Evolutionary conservation across 352 stramenopile genomes (phyloP), one percentile per base, ranked within the genome.

Genomic region (Pythium guiyangense): DNA sequence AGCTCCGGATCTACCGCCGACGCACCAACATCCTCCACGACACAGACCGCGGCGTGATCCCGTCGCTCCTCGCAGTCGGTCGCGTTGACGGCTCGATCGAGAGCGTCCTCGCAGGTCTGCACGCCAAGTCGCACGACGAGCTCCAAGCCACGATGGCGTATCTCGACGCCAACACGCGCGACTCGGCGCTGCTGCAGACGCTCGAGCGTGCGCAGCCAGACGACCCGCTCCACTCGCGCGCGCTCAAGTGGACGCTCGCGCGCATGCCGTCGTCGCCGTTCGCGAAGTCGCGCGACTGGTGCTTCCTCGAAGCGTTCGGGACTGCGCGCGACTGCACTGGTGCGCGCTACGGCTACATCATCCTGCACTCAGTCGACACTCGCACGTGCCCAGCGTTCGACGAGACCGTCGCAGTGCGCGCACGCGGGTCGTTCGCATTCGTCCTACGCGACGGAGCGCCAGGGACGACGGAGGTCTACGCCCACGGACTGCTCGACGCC

Each of bases 191-290:
- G 27, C 66, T 86, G 14, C 53, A 55, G 34, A 76, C 66, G 40
- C 49, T 86, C 47, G 73, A 86, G 46, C 39, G 66, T 4, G 71
- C 69, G 35, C 66, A 65, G 18, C 57, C 61, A 10, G 53, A 62
- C 2, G 64, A 83, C 18, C 76, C 71, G 20, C 70, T 84, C 44
- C 67, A 76, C 31, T 84, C 70, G 44, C 31, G 77, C 12, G 71
- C 69, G 10, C 54, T 86, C 39, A 84, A 84, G 46, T 84, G 76
- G 76, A 67, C 66, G 10, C 51, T 75, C 40, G 74, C 67, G 42
- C 64, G 73, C 49, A 56, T 77, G 43, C 66, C 71, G 0, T 49
- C 17, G 2, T 46, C 57, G n/a, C 18, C 44, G 20, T 40, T 74
- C 44, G 44, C 68, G 52, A 31, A 45, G 11, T 51, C 64, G 39